A percentile compares a stretch with the other conserved stretches of the same genome.
phyloP scores from a whole-genome alignment of 169 alveolate species.

The Theileria sp. region DNA sequence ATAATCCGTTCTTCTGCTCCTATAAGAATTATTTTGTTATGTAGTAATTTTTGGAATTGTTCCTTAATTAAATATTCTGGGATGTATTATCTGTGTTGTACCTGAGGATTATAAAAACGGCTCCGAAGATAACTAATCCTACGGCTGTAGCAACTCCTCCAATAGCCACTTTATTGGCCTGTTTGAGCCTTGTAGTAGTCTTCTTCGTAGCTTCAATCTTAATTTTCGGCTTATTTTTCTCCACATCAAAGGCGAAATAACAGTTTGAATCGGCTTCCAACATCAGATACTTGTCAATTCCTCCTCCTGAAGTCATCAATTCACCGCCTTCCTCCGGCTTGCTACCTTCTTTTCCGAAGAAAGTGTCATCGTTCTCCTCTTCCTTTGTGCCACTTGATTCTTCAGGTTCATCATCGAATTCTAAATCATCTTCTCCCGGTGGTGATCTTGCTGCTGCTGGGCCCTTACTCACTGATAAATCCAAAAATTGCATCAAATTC shows the following conservation, averaged over 20 bases:
- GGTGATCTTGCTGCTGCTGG: neutral
- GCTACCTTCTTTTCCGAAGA: neutral
- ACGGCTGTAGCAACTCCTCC: slow-evolving; percentile 14
- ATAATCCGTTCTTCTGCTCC: slow-evolving; percentile 47
- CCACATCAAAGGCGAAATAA: slow-evolving; percentile 44
- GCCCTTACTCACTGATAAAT: neutral
- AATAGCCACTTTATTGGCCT: neutral
- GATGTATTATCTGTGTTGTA: neutral
- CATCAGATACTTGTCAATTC: slow-evolving; percentile 40
- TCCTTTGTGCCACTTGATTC: neutral
- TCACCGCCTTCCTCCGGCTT: neutral
- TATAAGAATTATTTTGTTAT: slow-evolving; percentile 3
- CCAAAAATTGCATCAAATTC: neutral
- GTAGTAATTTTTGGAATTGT: neutral
- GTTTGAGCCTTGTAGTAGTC: neutral
- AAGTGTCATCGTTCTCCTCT: neutral
- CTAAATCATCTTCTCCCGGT: neutral
- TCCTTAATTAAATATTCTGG: neutral
- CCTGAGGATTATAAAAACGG: neutral
- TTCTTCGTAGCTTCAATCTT: slow-evolving; percentile 17
- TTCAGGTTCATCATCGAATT: neutral
- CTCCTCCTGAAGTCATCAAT: neutral
- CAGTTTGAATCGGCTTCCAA: slow-evolving; percentile 45
- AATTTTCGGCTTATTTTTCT: neutral
- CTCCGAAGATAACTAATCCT: neutral